Base-by-base conservation (phyloP, 352 stramenopile species). In the Phytophthora citricola region DNA sequence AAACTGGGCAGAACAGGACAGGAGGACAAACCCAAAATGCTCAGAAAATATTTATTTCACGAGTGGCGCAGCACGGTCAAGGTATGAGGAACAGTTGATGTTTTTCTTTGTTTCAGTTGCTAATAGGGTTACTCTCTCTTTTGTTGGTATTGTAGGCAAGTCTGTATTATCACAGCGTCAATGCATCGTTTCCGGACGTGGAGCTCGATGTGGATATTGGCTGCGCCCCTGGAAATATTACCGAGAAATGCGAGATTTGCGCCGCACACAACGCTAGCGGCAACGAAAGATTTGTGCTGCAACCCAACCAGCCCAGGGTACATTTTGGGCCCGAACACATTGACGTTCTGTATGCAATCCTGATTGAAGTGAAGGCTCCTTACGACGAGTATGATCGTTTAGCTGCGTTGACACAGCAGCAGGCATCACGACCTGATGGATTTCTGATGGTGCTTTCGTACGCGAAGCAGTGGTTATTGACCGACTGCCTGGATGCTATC, bases 381-480 rank as follows among this genome's bases (percentile, higher is more conserved):
- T 96, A 94, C 58, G 89, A 95, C 47, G 83, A 96, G 53, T 95
- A 91, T 32, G 87, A 94, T 50, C 77, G 88, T 1, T 66, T 95
- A 27, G 51, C 85, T 0, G 72, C 71, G 50, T 78, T 96, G 22
- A 89, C 85, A 20, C 83, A 91, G 66, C 81, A 84, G 39, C 82
- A 94, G 57, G 64, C 72, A n/a, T 94, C 87, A 29, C 83, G 85
- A 17, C 83, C 87, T 4, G 85, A 94, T 65, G 89, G 89, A 0
- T 96, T 96, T 69, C 68, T 92, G 20, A 92, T 89, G 75, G 83
- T 96, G 20, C 66, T 96, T 1, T 80, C 87, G 27, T 96, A 96
- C 52, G 87, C 89, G 31, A 94, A 92, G 54, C 87, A 95, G 53
- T 96, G 89, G 89, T 47, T 96, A 1, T 50, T 95, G 36, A 78